A percentile compares a stretch with the other conserved stretches of the same genome.
Evolutionary conservation across 345 rosid genomes (phyloP).

Genomic region (Combretum micranthum): DNA sequence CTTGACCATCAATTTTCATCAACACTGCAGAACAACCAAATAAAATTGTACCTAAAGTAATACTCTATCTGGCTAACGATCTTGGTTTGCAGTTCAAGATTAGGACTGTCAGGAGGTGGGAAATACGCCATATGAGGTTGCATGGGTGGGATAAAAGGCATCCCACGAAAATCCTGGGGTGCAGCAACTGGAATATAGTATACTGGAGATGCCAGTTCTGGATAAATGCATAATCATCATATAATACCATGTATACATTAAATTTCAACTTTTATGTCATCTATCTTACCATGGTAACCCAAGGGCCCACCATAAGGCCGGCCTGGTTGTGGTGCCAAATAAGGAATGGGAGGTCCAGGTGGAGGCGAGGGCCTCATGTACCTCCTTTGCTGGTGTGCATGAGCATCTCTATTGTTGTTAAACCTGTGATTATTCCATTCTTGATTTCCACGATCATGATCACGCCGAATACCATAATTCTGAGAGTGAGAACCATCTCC

Average conservation of each 20-base stretch:
- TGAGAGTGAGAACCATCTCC: conserved; percentile 69
- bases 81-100: conserved; percentile 7
- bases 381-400: conserved; percentile 57
- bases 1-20: too few relatives aligned
- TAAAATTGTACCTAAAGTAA: conserved; percentile 39
- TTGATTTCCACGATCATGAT: conserved; percentile 62
- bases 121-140: conserved; percentile 11
- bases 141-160: conserved; percentile 7
- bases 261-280: conserved; percentile 11
- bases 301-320: conserved; percentile 52
- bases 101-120: conserved; percentile 5
- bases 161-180: conserved; percentile 30
- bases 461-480: conserved; percentile 67
- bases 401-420: conserved; percentile 53
- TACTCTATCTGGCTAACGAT: conserved; percentile 20
- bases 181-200: conserved; percentile 33
- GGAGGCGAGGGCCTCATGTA: conserved; percentile 41
- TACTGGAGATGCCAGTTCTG: conserved; percentile 42
- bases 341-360: conserved; percentile 36
- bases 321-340: conserved; percentile 39
- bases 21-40: neutral
- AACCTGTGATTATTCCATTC: conserved; percentile 59
- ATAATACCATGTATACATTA: neutral
- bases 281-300: conserved; percentile 60
- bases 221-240: conserved; percentile 20